These are phyloP conservation scores for Dactylorhiza incarnata DNA, from an alignment of 106 monocot genomes.

Conservation along the genomic window DNA sequence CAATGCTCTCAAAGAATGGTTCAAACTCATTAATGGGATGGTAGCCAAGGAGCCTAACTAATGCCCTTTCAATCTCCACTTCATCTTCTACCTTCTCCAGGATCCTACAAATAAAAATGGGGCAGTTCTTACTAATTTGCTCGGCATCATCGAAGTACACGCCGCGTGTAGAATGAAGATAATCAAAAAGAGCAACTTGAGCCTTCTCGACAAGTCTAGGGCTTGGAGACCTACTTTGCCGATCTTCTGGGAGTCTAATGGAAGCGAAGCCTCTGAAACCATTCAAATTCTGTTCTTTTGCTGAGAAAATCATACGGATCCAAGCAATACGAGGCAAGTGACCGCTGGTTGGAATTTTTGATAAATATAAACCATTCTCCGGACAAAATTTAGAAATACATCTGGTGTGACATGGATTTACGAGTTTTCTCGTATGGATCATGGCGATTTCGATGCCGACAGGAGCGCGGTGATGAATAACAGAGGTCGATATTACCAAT, in stretches of 20 bases:
- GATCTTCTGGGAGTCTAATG: background rate
- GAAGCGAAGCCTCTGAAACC: background rate
- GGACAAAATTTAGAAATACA: background rate
- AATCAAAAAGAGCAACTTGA: constrained; percentile 48
- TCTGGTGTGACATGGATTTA: background rate
- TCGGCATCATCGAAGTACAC: constrained; percentile 49
- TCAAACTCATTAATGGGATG: constrained; percentile 88
- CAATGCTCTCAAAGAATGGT: constrained; percentile 86
- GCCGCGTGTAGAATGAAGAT: constrained; percentile 57
- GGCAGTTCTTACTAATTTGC: constrained; percentile 46
- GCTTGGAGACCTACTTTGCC: background rate
- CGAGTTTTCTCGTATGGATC: background rate
- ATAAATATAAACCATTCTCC: background rate
- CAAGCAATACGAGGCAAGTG: background rate
- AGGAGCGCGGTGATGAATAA: background rate
- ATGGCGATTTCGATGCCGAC: background rate
- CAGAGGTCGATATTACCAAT: background rate
- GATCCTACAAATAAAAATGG: constrained; percentile 35
- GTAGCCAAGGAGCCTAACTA: constrained; percentile 38
- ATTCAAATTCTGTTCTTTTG: constrained; percentile 1
- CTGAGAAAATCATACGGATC: background rate
- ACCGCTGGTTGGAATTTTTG: constrained; percentile 1
- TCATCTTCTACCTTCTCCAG: constrained; percentile 35
- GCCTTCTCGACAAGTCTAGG: constrained; percentile 17
- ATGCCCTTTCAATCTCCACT: constrained; percentile 23